phyloP scores from a whole-genome alignment of 805 yeast species.

The Saturnispora hagleri region DNA sequence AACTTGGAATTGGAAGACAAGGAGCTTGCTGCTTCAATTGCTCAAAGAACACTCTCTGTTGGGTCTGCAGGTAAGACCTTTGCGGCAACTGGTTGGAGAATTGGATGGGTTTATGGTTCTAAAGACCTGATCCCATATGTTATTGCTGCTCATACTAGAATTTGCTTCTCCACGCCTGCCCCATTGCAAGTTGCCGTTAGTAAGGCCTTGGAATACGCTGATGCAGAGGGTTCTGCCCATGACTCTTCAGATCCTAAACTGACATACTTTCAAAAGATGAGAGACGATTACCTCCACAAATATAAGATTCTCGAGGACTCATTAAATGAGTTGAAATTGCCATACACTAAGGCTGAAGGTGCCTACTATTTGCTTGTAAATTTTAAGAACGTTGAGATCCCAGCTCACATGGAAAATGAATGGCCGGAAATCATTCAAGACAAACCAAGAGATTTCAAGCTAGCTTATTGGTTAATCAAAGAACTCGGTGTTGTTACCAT shows the following conservation, averaged over 20 bases:
- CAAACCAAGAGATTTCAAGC: constrained; percentile 77
- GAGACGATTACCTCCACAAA: constrained; percentile 59
- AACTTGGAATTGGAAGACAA: constrained; percentile 58
- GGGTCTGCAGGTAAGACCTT: constrained; percentile 97
- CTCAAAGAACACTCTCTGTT: constrained; percentile 72
- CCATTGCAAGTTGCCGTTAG: constrained; percentile 93
- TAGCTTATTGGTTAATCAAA: constrained; percentile 87
- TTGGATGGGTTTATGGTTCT: constrained; percentile 92
- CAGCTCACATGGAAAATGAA: constrained; percentile 42
- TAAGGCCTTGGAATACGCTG: constrained; percentile 58
- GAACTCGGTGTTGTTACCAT: constrained; percentile 93
- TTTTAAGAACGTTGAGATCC: constrained; percentile 72
- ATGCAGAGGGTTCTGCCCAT: constrained; percentile 27
- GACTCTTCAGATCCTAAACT: constrained; percentile 4
- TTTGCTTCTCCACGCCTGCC: constrained; percentile 83
- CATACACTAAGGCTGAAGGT: constrained; percentile 88
- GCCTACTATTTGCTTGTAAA: constrained; percentile 90
- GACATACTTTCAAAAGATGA: constrained; percentile 62
- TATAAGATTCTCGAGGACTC: constrained; percentile 63
- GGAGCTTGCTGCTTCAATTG: constrained; percentile 30
- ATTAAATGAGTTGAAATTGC: constrained; percentile 80
- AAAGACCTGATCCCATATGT: constrained; percentile 74
- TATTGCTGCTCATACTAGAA: constrained; percentile 85
- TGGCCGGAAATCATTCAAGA: constrained; percentile 55
- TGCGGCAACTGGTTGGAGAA: constrained; percentile 99